Evolutionary conservation across 495 filamentous ascomycete species (phyloP), one percentile per base, ranked within the genome.

Genomic region (Penicillium salamii): DNA sequence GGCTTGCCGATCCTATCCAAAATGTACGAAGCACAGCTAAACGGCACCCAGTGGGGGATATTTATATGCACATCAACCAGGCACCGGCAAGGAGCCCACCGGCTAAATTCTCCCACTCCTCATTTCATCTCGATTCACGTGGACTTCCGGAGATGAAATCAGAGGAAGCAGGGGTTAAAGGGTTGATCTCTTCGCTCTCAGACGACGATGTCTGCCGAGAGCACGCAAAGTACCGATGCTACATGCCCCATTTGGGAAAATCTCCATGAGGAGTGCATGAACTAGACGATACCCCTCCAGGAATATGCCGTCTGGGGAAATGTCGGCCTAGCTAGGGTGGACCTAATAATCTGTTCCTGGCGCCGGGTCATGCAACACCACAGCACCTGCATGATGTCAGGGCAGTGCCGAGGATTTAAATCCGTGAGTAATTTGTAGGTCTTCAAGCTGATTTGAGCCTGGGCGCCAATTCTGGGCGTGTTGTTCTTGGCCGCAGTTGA

Each of bases 261-360:
- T 46, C 42, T 39, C 58, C 58, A 49, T 54, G 58, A 42, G 58
- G 55, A 50, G 58, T 48, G 55, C 42, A 46, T 39, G 23, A 14
- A 44, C 20, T 26, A 32, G 23, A 34, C 1, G 3, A 11, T 7
- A 41, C 12, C 34, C 48, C 46, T 46, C 35, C 36, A 20, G n/a
- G 21, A 13, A 29, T 12, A 28, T 7, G 24, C 2, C 12, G 24
- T 3, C 28, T 46, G 52, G 55, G 29, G 36, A 49, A 62, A 49
- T 21, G 31, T 53, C 42, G 58, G 58, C 17, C 48, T 21, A 58
- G 52, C 21, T 42, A 18, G 37, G 31, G 42, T 40, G 32, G 19
- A 13, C 14, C 7, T 42, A 50, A 37, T 34, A 7, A 14, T 20
- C 18, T 3, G 24, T 36, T 40, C 42, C 48, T 19, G 46, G 40